Base-by-base conservation (phyloP, 192 early-diverging fungal genomes). In the Spizellomyces sp. region DNA sequence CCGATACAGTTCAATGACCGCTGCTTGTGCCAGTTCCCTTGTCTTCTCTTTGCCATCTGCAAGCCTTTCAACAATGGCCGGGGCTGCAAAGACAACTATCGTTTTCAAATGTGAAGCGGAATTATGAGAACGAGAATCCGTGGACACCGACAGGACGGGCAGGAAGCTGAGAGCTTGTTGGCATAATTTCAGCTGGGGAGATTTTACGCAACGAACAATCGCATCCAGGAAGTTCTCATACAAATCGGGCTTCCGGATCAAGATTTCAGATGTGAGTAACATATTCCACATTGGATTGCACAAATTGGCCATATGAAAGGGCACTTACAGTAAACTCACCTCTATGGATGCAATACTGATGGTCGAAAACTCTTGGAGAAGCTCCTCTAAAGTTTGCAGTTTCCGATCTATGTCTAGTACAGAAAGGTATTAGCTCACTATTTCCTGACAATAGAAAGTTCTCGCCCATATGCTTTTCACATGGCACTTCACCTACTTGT, bases 221-320 rank as follows among this genome's bases (percentile, higher is more conserved):
- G 64, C 64, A 15, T 66, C 64, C 22, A 66, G 46, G 17, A 66
- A 52, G 6, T 46, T 48, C 46, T 66, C 44, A 66, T 52, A 66
- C 27, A 36, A 36, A 3, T 36, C 27, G 27, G 27, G 27, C 27
- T 36, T 36, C 27, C 27, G 27, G 3, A 36, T 36, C 27, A 36
- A 36, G 0, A 36, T 36, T 36, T 36, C 27, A 36, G 0, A 36
- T 36, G 27, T 36, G 27, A 36, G 27, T 3, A 36, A 36, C 27
- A 36, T 3, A 36, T 36, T 36, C 27, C 1, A 36, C 27, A 36
- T 0, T 36, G 27, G 27, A 36, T 42, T 4, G n/a, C 27, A 36
- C 27, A 3, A 36, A 36, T 36, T 36, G 1, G 27, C 1, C 0
- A 0, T 36, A 36, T 36, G 3, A 36, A 36, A 36, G 27, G 27